phyloP scores from a whole-genome alignment of 306 rosid species.

The Cyamopsis tetragonoloba region DNA sequence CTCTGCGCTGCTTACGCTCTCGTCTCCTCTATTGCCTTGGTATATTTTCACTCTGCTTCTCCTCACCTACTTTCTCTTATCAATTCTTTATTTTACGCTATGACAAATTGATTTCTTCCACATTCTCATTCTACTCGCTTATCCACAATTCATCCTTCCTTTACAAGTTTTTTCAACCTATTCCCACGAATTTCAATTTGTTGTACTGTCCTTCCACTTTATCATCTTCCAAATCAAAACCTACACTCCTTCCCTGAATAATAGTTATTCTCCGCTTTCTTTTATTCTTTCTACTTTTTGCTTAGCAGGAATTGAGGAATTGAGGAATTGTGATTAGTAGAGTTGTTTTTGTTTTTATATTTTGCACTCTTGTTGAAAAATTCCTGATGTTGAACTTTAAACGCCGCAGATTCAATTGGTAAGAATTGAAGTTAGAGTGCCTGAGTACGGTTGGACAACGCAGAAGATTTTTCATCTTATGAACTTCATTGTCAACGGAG shows the following conservation, averaged over 20 bases:
- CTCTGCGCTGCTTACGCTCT: slow-evolving; percentile 78
- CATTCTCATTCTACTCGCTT: no score
- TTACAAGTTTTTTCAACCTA: no score
- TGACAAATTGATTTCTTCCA: background rate
- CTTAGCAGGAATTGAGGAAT: background rate
- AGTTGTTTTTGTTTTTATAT: background rate
- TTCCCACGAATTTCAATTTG: no score
- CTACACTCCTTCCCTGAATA: no score
- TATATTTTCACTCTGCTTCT: background rate
- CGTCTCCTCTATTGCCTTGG: slow-evolving; percentile 80
- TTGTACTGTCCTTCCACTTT: no score
- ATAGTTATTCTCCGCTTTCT: no score
- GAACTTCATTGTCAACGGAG: slow-evolving; percentile 94
- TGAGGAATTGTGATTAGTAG: background rate
- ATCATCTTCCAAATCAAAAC: no score
- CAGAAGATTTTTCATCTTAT: slow-evolving; percentile 95
- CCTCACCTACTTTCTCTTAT: background rate
- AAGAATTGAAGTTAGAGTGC: slow-evolving; percentile 93
- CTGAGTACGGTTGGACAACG: slow-evolving; percentile 95
- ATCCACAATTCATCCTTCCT: no score
- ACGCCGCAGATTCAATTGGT: slow-evolving; percentile 67
- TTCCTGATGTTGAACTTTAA: background rate
- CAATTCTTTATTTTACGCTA: background rate
- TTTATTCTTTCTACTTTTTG: background rate
- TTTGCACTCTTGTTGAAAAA: background rate